Conservation (phyloP, 176 grass and related monocot species). For the Zoysia japonica region DNA sequence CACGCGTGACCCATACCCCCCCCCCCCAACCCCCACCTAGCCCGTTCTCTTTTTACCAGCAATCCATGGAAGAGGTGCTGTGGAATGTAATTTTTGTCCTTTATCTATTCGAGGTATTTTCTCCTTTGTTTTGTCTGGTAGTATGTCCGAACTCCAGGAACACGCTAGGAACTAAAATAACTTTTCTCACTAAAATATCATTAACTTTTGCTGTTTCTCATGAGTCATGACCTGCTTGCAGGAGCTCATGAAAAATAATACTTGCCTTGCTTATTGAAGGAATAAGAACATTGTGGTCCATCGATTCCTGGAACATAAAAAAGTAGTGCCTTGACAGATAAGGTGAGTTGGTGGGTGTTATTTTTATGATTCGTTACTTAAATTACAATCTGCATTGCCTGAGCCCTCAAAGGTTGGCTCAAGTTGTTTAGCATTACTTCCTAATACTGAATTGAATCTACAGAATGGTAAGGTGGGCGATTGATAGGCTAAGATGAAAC, state of each 20-base stretch:
- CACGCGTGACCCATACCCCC: neutral
- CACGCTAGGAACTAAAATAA: neutral
- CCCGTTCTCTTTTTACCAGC: neutral
- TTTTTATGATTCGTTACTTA: neutral
- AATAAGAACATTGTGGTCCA: neutral
- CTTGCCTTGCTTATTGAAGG: neutral
- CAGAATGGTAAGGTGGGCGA: constrained; percentile 47
- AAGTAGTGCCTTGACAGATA: constrained; percentile 33
- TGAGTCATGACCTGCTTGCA: constrained; percentile 16
- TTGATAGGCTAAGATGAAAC: constrained; percentile 60
- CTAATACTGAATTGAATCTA: constrained; percentile 14
- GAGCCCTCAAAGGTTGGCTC: neutral
- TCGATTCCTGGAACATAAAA: constrained; percentile 1
- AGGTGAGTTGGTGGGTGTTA: constrained; percentile 33
- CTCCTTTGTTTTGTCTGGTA: constrained; percentile 5
- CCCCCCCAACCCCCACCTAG: neutral
- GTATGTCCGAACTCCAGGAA: neutral
- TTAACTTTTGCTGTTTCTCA: neutral
- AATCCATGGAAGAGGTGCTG: no score
- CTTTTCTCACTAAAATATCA: neutral
- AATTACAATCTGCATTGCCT: neutral
- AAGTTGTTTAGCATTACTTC: neutral
- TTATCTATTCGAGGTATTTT: neutral
- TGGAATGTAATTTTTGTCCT: neutral
- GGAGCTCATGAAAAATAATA: neutral